Evolutionary conservation across 345 rosid genomes (phyloP), one percentile per base, ranked within the genome.

Genomic region (Melaleuca quinquenervia): DNA sequence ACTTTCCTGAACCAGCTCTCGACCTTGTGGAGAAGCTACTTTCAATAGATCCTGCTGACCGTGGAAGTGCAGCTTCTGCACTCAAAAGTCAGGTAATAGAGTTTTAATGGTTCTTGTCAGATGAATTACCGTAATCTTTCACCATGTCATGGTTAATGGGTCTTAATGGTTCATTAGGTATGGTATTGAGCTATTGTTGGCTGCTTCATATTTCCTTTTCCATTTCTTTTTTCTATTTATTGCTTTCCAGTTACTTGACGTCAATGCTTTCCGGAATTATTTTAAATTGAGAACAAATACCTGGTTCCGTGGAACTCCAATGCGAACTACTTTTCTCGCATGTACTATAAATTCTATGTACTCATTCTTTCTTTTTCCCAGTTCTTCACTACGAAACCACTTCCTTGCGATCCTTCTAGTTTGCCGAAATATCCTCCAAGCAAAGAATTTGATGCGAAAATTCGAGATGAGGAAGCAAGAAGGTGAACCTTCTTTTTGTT

Each of bases 381-480:
- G 98, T 97, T 97, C 94, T 95, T 97, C 85, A 84, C 89, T n/a
- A 89, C 89, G 50, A 96, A 92, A 86, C 99, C 99, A 41, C 90
- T 95, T 88, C 98, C 99, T 20, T 97, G 99, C 89, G 93, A 94
- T 89, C 98, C 99, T 89, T 95, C 96, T 84, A 96, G 95, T 88
- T 93, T 97, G 93, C 99, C 98, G 5, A 95, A 91, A 89, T 97
- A 96, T 93, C 98, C 98, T 88, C 98, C 99, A 50, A 96, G 98
- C 95, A 95, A 96, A 93, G 98, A 95, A 91, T 93, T 97, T 53
- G 98, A 97, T 88, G 99, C 98, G n/a, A 97, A 96, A 89, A 84
- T 96, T 86, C 94, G 98, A 64, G 98, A 97, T 84, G 98, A 96
- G 86, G 99, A 96, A 88, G 93, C 94, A 83, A 92, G 99, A 94